These are phyloP conservation scores for Austroboletus rostrupii DNA, from an alignment of 1,284 basidiomycete genomes.

Conservation along the genomic window DNA sequence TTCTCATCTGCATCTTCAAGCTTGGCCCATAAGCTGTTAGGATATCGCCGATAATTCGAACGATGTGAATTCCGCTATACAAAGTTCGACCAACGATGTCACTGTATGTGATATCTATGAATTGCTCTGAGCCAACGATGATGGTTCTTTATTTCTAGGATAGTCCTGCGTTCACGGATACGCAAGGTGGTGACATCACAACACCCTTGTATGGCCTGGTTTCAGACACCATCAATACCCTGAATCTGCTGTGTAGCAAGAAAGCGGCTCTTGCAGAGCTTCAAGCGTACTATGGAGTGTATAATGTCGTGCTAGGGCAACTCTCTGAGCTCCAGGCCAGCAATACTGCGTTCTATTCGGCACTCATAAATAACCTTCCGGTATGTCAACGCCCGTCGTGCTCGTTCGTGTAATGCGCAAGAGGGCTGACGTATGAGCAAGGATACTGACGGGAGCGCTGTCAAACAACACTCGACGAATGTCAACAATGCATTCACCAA, in stretches of 20 bases:
- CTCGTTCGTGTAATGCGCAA: not conserved
- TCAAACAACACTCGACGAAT: not conserved
- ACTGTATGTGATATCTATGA: not conserved
- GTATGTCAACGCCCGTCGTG: not conserved
- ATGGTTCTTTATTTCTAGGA: not conserved
- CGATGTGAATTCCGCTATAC: not conserved
- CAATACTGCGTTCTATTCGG: not conserved
- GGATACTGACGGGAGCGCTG: not conserved
- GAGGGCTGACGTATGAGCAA: not conserved
- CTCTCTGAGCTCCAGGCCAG: not conserved
- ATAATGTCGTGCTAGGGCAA: not conserved
- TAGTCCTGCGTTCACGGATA: not conserved
- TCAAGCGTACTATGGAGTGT: not conserved
- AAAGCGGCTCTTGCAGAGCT: not conserved
- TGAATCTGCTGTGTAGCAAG: not conserved
- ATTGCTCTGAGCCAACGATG: not conserved
- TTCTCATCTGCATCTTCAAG: not conserved
- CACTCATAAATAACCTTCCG: not conserved
- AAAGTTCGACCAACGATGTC: not conserved
- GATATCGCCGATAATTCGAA: not conserved
- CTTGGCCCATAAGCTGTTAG: not conserved
- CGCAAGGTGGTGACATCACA: not conserved
- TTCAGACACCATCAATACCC: not conserved
- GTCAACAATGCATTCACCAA: not conserved
- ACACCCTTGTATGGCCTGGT: not conserved